Conservation (phyloP, 257 asterid species). For the Jacaranda copaia region DNA sequence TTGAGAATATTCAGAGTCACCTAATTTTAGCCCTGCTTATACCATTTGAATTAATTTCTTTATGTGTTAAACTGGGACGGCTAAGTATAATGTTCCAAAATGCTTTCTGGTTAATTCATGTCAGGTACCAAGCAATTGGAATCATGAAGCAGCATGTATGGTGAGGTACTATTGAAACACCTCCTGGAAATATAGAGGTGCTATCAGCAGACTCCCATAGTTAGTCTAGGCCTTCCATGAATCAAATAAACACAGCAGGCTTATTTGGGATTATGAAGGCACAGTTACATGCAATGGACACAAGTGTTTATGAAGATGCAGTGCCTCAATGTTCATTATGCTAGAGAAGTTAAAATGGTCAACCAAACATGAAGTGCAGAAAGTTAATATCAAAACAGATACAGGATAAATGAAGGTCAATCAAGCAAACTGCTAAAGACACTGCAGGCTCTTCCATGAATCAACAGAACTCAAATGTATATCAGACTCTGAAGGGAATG, state of each 20-base stretch:
- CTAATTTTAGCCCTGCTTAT: neutral
- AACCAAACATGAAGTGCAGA: neutral
- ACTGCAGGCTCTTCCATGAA: neutral
- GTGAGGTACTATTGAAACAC: slow-evolving; percentile 60
- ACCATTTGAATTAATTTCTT: slow-evolving; percentile 1
- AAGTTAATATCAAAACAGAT: neutral
- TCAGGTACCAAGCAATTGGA: slow-evolving; percentile 22
- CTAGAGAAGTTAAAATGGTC: neutral
- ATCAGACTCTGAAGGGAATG: neutral
- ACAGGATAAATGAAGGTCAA: neutral
- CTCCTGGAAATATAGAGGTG: slow-evolving; percentile 45
- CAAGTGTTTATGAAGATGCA: neutral
- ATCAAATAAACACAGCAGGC: slow-evolving; percentile 56
- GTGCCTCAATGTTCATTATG: slow-evolving; percentile 14
- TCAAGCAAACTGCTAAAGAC: too few species aligned
- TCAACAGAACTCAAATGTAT: neutral
- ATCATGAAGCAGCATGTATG: slow-evolving; percentile 35
- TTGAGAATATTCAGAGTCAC: neutral
- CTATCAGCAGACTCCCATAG: slow-evolving; percentile 56
- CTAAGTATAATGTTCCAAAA: neutral
- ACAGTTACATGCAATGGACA: neutral
- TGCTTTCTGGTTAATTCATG: neutral
- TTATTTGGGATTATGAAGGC: slow-evolving; percentile 46
- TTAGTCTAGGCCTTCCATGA: slow-evolving; percentile 59
- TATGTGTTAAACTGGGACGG: slow-evolving; percentile 2